Evolutionary conservation across 2,329 filamentous ascomycete species (phyloP).

Genomic region (Neospermospora avenae): DNA sequence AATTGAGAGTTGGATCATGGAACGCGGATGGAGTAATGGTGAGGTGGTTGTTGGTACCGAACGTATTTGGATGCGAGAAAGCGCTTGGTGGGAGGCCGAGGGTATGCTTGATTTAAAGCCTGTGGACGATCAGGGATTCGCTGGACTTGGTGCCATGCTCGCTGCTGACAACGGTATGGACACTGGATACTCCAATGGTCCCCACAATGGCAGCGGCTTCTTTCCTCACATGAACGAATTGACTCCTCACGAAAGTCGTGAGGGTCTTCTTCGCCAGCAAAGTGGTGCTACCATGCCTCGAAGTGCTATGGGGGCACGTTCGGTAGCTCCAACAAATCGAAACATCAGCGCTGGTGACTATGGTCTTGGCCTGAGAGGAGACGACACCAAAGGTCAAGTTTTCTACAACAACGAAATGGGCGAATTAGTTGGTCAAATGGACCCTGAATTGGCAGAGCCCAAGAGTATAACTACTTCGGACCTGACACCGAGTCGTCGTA

Average conservation of each 20-base stretch:
- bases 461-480: slow-evolving; percentile 72
- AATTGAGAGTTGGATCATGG: slow-evolving; percentile 89
- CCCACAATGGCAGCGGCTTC: slow-evolving; percentile 58
- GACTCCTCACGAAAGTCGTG: slow-evolving; percentile 64
- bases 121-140: slow-evolving; percentile 29
- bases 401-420: slow-evolving; percentile 69
- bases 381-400: slow-evolving; percentile 68
- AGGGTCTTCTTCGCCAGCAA: slow-evolving; percentile 57
- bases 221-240: slow-evolving; percentile 63
- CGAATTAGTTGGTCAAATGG: slow-evolving; percentile 65
- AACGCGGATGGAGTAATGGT: slow-evolving; percentile 97
- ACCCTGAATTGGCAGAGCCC: slow-evolving; percentile 73
- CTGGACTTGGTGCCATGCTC: slow-evolving; percentile 48
- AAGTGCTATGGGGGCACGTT: slow-evolving; percentile 52
- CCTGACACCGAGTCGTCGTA: slow-evolving; percentile 60
- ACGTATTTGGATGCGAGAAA: slow-evolving; percentile 92
- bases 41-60: slow-evolving; percentile 90
- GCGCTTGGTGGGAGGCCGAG: slow-evolving; percentile 96
- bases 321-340: slow-evolving; percentile 57
- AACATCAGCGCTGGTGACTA: slow-evolving; percentile 72
- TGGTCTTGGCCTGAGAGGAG: slow-evolving; percentile 82
- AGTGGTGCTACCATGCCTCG: slow-evolving; percentile 39
- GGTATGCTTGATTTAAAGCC: slow-evolving; percentile 86
- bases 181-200: slow-evolving; percentile 62
- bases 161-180: slow-evolving; percentile 59